A percentile compares a stretch with the other conserved stretches of the same genome.
phyloP scores from a whole-genome alignment of 2,329 filamentous ascomycete species.

The Chrysoporthe puriensis region DNA sequence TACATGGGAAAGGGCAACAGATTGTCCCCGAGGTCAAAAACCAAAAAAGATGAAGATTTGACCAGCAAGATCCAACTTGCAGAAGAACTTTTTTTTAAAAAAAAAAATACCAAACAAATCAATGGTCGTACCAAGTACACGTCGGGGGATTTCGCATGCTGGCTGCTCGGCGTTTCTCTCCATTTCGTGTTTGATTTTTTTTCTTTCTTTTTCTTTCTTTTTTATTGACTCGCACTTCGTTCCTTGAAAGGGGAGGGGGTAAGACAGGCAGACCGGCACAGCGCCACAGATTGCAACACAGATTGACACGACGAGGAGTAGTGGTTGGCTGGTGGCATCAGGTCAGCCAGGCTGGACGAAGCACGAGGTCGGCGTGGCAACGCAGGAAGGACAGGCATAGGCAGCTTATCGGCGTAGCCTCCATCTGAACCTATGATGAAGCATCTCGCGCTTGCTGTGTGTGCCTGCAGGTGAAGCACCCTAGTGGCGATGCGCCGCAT shows the following conservation, averaged over 20 bases:
- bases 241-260: not conserved
- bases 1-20: constrained; percentile 10
- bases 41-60: constrained; percentile 7
- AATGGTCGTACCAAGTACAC: constrained; percentile 5
- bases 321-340: not conserved
- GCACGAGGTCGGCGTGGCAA: too few relatives aligned
- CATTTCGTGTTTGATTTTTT: not conserved
- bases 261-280: not conserved
- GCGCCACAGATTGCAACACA: constrained; percentile 8
- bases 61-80: not conserved
- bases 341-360: not conserved
- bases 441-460: not conserved
- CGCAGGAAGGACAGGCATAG: too few relatives aligned
- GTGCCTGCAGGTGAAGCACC: too few relatives aligned
- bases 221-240: not conserved
- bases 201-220: not conserved
- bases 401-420: constrained; percentile 10
- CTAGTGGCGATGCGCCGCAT: not conserved
- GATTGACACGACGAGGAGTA: constrained; percentile 17
- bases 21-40: constrained; percentile 4
- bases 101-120: constrained; percentile 7
- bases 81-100: not conserved
- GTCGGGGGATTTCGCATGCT: not conserved
- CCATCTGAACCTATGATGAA: constrained; percentile 18
- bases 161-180: not conserved